Evolutionary conservation across 176 grass and related monocot genomes (phyloP).

Genomic region (Lolium rigidum): DNA sequence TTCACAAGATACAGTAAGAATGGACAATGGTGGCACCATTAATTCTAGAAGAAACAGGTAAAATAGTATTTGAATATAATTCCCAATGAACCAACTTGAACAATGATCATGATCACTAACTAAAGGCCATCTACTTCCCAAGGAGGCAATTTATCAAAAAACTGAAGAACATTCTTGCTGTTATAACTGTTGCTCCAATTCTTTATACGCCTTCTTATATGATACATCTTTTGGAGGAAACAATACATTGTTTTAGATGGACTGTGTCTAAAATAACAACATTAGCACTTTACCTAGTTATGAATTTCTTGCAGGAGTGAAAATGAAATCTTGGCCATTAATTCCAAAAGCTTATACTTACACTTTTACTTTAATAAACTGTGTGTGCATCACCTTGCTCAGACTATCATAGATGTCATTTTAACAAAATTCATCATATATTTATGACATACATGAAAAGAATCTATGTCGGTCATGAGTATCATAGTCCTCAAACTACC

Average conservation of each 20-base stretch:
- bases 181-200: not conserved
- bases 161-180: not conserved
- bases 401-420: no score
- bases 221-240: not conserved
- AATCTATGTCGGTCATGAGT: no score
- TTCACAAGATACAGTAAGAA: constrained; percentile 8
- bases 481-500: no score
- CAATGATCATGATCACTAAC: not conserved
- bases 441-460: no score
- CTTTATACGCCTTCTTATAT: not conserved
- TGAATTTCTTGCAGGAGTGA: no score
- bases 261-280: no score
- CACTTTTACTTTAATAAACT: no score
- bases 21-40: not conserved
- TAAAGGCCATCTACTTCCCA: not conserved
- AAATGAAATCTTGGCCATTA: no score
- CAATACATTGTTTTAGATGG: not conserved
- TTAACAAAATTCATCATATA: no score
- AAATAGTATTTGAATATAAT: not conserved
- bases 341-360: no score
- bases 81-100: constrained; percentile 1
- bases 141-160: not conserved
- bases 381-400: no score
- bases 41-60: constrained; percentile 24
- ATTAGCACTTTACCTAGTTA: no score